Conservation (phyloP, 1,284 basidiomycete genomes). For the Ganoderma meredithae region DNA sequence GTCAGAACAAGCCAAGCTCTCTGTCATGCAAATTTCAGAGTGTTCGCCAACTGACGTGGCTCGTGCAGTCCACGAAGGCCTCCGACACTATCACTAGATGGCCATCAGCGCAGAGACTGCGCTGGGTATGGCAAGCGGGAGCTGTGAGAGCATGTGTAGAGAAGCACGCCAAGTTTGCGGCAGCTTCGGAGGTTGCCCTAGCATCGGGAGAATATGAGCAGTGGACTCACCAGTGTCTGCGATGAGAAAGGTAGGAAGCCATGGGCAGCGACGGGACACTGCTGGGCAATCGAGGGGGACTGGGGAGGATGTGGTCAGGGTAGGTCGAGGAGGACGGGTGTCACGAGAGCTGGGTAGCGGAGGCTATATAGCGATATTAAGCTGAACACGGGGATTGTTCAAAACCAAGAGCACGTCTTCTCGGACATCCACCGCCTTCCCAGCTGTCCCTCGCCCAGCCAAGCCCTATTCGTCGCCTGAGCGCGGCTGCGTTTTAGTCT, state of each 20-base stretch:
- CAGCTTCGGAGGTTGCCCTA: conserved; percentile 3
- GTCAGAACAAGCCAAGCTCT: not conserved
- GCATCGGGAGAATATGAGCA: not conserved
- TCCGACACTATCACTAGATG: not conserved
- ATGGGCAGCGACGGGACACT: conserved; percentile 15
- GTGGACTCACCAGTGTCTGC: conserved; percentile 31
- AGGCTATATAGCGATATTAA: conserved; percentile 24
- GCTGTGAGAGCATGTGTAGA: conserved; percentile 17
- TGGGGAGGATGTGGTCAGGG: conserved; percentile 15
- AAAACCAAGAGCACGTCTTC: conserved; percentile 6
- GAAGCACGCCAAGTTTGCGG: not conserved
- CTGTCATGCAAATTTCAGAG: not conserved
- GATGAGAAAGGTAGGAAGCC: conserved; percentile 30
- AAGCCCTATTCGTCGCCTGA: conserved; percentile 8
- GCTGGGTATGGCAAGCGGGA: conserved; percentile 5
- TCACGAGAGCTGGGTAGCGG: conserved; percentile 26
- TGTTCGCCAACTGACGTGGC: not conserved
- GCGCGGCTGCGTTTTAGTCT: not conserved
- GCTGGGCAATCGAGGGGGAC: not conserved
- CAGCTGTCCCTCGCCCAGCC: conserved; percentile 15
- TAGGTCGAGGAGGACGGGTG: conserved; percentile 17
- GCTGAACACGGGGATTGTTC: conserved; percentile 27
- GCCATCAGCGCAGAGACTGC: not conserved
- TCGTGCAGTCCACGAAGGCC: not conserved
- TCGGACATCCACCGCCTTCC: conserved; percentile 12